Evolutionary conservation across 768 basidiomycete genomes (phyloP).

Genomic region (Tylopilus cervinicoccineus): DNA sequence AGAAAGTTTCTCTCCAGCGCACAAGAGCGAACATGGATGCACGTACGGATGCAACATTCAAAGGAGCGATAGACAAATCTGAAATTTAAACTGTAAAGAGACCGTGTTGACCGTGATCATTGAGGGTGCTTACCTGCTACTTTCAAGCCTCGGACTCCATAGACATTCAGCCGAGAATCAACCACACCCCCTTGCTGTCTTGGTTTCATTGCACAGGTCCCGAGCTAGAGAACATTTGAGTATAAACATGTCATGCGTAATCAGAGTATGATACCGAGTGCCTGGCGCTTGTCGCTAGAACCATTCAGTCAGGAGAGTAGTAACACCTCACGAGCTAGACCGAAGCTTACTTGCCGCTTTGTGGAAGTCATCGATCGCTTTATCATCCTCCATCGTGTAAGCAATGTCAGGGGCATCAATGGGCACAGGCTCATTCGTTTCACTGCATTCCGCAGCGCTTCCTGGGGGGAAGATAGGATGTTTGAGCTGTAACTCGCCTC

Average conservation of each 20-base stretch:
- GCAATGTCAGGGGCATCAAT: constrained; percentile 28
- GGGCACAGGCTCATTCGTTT: constrained; percentile 14
- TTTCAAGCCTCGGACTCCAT: constrained; percentile 54
- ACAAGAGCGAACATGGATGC: background rate
- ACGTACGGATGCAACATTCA: constrained; percentile 35
- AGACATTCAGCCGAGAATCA: constrained; percentile 58
- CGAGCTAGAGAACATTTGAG: constrained; percentile 37
- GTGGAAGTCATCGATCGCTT: constrained; percentile 30
- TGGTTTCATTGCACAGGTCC: constrained; percentile 68
- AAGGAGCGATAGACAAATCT: constrained; percentile 39
- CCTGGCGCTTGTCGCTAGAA: constrained; percentile 29
- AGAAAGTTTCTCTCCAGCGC: background rate
- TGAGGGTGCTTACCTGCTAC: constrained; percentile 43
- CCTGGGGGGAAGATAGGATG: constrained; percentile 19
- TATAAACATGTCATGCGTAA: background rate
- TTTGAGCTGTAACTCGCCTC: constrained; percentile 27
- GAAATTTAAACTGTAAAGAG: background rate
- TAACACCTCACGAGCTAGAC: background rate
- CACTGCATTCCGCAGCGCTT: constrained; percentile 26
- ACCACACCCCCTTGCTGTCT: constrained; percentile 57
- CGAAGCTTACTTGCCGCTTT: constrained; percentile 14
- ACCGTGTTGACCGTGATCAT: background rate
- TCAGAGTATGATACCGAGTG: constrained; percentile 26
- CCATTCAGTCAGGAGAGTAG: background rate
- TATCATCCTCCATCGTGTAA: constrained; percentile 34